Conservation (phyloP, 495 filamentous ascomycete genomes). For the Umbilicaria muhlenbergii region DNA sequence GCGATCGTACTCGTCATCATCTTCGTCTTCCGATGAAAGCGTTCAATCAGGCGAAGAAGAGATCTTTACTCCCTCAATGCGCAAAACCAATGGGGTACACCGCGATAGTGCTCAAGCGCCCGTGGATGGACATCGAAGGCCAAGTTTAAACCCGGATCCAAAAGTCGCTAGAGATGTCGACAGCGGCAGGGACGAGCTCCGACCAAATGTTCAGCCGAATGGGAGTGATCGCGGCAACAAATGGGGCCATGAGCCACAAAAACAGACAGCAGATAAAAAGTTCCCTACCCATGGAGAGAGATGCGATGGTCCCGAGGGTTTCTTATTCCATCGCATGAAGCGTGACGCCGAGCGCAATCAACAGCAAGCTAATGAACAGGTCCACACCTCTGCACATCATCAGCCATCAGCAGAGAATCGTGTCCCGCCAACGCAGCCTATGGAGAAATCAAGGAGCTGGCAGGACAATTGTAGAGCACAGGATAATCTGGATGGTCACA, state of each 20-base stretch:
- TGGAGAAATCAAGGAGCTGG: conserved; percentile 10
- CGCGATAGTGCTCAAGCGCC: background rate
- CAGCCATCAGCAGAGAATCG: background rate
- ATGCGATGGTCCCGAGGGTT: conserved; percentile 5
- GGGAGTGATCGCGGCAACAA: background rate
- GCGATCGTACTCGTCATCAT: conserved; percentile 7
- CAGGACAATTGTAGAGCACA: conserved; percentile 6
- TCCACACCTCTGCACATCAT: no score
- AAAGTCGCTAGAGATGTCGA: background rate
- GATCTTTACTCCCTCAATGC: background rate
- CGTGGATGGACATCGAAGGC: background rate
- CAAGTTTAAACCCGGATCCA: conserved; percentile 7
- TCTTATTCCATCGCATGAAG: conserved; percentile 6
- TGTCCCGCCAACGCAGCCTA: background rate
- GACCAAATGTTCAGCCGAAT: background rate
- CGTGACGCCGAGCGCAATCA: conserved; percentile 5
- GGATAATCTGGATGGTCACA: background rate
- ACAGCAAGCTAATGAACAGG: background rate
- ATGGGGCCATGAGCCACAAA: background rate
- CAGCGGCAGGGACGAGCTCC: background rate
- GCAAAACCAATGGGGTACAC: background rate
- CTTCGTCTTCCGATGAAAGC: conserved; percentile 11
- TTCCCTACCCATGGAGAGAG: no score
- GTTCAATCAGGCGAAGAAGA: background rate
- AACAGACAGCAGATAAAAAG: background rate